Percentiles rank a stretch among this genome's conserved stretches.
Evolutionary conservation across 352 stramenopile genomes (phyloP).

Genomic region (Pythium volutum): DNA sequence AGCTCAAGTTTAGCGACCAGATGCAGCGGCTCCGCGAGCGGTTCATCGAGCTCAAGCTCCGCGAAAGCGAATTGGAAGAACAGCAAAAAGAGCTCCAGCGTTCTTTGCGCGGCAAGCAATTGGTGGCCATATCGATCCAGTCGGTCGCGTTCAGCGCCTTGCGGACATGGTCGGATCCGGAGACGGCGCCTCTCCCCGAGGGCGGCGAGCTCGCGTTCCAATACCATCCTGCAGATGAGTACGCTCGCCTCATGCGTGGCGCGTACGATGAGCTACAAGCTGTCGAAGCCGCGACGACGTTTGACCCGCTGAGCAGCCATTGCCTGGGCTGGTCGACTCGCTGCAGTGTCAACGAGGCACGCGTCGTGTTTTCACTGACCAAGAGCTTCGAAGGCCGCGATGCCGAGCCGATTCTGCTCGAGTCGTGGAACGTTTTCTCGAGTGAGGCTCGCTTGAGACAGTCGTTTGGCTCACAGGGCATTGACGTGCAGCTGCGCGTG

Average conservation of each 20-base stretch:
- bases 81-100: constrained; percentile 18
- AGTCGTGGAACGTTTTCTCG: constrained; percentile 54
- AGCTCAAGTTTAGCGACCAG: constrained; percentile 19
- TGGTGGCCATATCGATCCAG: constrained; percentile 18
- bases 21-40: constrained; percentile 7
- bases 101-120: constrained; percentile 7
- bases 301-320: constrained; percentile 11
- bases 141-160: constrained; percentile 8
- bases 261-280: constrained; percentile 12
- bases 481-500: constrained; percentile 28
- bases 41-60: constrained; percentile 22
- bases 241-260: constrained; percentile 6
- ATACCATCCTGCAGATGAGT: constrained; percentile 5
- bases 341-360: constrained; percentile 33
- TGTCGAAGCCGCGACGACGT: constrained; percentile 4
- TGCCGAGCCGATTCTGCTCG: constrained; percentile 37
- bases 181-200: neutral
- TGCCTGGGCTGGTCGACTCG: constrained; percentile 61
- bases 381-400: constrained; percentile 48
- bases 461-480: constrained; percentile 13
- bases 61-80: constrained; percentile 6
- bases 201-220: neutral
- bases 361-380: constrained; percentile 58
- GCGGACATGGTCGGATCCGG: constrained; percentile 7
- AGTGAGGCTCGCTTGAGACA: constrained; percentile 7